Conservation (phyloP, 2,329 filamentous ascomycete species). For the Clarireedia homoeocarpa region DNA sequence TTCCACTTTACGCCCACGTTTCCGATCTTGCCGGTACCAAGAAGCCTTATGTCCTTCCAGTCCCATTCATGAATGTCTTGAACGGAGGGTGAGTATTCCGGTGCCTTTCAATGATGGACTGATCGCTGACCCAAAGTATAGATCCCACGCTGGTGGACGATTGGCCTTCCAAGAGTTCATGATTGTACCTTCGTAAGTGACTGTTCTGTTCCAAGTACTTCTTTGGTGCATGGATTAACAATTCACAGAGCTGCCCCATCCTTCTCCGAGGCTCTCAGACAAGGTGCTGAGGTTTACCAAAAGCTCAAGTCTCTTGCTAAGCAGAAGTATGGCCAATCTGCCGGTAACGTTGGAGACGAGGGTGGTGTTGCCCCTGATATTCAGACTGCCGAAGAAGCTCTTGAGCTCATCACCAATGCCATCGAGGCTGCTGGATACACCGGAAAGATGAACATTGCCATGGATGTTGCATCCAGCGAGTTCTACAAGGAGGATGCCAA, state of each 20-base stretch:
- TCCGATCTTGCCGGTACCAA: conserved; percentile 83
- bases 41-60: conserved; percentile 84
- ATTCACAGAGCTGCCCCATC: conserved; percentile 62
- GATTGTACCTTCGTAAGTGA: conserved; percentile 74
- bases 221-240: conserved; percentile 7
- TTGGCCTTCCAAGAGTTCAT: conserved; percentile 95
- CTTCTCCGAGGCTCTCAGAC: conserved; percentile 93
- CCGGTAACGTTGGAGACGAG: conserved; percentile 98
- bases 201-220: background rate
- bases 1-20: conserved; percentile 82
- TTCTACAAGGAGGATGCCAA: conserved; percentile 98
- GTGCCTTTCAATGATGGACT: background rate
- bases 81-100: conserved; percentile 50
- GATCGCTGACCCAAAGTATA: conserved; percentile 28
- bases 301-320: conserved; percentile 93
- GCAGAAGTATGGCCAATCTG: conserved; percentile 99
- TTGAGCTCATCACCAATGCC: conserved; percentile 88
- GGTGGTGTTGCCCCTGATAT: conserved; percentile 99
- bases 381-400: conserved; percentile 91
- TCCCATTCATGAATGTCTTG: conserved; percentile 90
- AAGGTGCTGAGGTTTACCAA: conserved; percentile 97
- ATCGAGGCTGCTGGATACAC: conserved; percentile 95
- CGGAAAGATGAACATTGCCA: conserved; percentile 93
- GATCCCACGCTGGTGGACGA: conserved; percentile 95
- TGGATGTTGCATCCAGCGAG: conserved; percentile 98